A percentile compares a stretch with the other conserved stretches of the same genome.
These are phyloP conservation scores for Erucastrum elatum DNA, from an alignment of 345 rosid genomes.

Conservation along the genomic window DNA sequence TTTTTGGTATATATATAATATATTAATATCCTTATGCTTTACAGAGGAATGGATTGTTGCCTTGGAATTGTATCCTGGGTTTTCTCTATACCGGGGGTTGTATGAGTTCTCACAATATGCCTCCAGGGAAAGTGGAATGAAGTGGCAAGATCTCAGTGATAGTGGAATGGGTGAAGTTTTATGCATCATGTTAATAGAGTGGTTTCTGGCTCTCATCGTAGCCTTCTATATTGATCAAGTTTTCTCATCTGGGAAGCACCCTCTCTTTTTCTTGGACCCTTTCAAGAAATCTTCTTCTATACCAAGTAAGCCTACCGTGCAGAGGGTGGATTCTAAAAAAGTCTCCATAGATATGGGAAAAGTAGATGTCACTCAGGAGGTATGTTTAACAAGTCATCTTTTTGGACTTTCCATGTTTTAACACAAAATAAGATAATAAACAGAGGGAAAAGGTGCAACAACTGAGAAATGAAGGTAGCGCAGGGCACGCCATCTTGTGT, in stretches of 20 bases:
- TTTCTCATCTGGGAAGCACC: constrained; percentile 52
- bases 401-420: neutral
- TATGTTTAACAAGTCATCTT: neutral
- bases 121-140: constrained; percentile 60
- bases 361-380: constrained; percentile 69
- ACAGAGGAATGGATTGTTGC: constrained; percentile 60
- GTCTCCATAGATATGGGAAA: constrained; percentile 72
- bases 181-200: constrained; percentile 65
- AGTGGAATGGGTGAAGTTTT: constrained; percentile 67
- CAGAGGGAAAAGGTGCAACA: constrained; percentile 82
- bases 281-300: constrained; percentile 44
- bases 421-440: neutral
- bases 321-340: constrained; percentile 48
- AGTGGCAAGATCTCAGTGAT: constrained; percentile 62
- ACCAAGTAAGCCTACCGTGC: constrained; percentile 46
- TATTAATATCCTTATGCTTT: constrained; percentile 11
- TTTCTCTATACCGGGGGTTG: constrained; percentile 76
- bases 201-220: constrained; percentile 58
- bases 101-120: constrained; percentile 70
- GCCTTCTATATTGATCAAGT: constrained; percentile 66
- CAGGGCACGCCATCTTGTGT: constrained; percentile 62
- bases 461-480: constrained; percentile 54
- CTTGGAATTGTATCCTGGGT: constrained; percentile 90
- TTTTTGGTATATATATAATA: neutral
- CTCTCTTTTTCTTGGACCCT: constrained; percentile 46